A percentile compares a stretch with the other conserved stretches of the same genome.
phyloP scores from a whole-genome alignment of 1,139 yeast genomes.

The Sugiyamaella pinicola region DNA sequence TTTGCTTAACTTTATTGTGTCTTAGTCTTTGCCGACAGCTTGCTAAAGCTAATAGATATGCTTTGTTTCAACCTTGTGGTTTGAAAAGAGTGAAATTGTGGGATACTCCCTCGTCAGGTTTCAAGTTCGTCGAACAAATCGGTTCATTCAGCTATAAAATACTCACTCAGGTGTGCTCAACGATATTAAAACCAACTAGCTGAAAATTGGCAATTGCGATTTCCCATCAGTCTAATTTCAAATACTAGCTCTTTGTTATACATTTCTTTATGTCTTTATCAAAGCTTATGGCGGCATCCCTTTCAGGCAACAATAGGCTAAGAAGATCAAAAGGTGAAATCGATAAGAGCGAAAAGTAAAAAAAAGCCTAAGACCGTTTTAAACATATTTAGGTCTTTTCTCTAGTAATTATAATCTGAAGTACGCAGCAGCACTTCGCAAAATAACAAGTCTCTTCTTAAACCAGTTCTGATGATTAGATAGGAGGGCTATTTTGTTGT shows the following conservation, averaged over 20 bases:
- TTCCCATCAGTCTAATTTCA: neutral
- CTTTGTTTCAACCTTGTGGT: neutral
- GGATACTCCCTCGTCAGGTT: too few species aligned
- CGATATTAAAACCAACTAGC: neutral
- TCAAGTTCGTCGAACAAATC: too few species aligned
- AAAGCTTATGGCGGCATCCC: neutral
- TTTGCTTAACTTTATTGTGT: neutral
- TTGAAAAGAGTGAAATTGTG: neutral
- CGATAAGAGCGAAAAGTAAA: neutral
- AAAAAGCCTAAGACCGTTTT: neutral
- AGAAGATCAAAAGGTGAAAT: neutral
- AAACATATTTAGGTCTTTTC: neutral
- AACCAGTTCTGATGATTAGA: too few species aligned
- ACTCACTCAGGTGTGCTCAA: too few species aligned
- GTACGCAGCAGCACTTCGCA: too few species aligned
- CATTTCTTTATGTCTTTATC: neutral
- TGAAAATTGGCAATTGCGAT: neutral
- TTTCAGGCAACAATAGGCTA: constrained; percentile 1
- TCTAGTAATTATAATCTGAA: too few species aligned
- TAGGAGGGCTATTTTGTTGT: too few species aligned
- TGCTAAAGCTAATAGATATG: neutral
- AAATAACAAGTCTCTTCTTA: too few species aligned
- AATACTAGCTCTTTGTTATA: neutral
- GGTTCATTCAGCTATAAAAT: too few species aligned
- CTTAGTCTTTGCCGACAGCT: too few species aligned